phyloP scores from a whole-genome alignment of 2,329 filamentous ascomycete species.

The Pestalotiopsis sp. region DNA sequence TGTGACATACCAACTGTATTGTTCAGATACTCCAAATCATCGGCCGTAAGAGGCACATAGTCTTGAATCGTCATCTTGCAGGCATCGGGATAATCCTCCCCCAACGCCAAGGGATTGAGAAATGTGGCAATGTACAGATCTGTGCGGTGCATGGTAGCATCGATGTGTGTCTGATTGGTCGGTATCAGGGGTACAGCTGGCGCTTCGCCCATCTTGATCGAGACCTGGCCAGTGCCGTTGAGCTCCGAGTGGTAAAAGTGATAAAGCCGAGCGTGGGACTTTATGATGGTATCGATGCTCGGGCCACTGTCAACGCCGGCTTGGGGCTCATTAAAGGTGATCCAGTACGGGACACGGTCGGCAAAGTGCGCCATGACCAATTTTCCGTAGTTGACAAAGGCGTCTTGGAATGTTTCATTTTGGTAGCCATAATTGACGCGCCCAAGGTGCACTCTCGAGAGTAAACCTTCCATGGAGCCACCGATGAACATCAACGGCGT shows the following conservation, averaged over 20 bases:
- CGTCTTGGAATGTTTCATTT: too few species aligned
- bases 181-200: background rate
- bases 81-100: background rate
- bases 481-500: too few species aligned
- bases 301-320: background rate
- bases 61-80: background rate
- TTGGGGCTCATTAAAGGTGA: background rate
- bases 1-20: background rate
- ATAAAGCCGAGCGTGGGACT: background rate
- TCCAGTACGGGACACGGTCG: background rate
- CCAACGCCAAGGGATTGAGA: background rate
- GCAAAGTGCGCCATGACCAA: background rate
- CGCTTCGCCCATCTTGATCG: background rate
- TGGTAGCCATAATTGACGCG: too few species aligned
- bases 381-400: too few species aligned
- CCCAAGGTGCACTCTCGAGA: too few species aligned
- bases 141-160: background rate
- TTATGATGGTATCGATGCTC: background rate
- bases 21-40: background rate
- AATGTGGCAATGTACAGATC: background rate
- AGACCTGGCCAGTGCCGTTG: background rate
- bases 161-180: background rate
- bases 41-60: background rate
- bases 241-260: background rate
- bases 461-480: too few species aligned